Evolutionary conservation across 306 rosid species (phyloP).

Genomic region (Rubus idaeus): DNA sequence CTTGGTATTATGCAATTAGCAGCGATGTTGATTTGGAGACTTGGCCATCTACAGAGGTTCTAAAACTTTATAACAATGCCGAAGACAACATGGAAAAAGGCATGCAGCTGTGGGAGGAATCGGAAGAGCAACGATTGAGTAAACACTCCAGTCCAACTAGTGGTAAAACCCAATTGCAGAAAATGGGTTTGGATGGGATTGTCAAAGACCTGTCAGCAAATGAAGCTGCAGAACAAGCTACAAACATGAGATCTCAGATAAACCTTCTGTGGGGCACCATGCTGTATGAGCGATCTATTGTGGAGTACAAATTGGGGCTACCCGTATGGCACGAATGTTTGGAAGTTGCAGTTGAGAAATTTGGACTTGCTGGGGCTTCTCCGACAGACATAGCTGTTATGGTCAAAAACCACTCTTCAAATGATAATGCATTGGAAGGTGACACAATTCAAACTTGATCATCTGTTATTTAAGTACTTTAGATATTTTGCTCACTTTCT

Average conservation of each 20-base stretch:
- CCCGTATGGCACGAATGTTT: constrained; percentile 77
- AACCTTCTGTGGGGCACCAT: constrained; percentile 85
- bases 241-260: constrained; percentile 72
- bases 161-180: constrained; percentile 38
- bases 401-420: constrained; percentile 85
- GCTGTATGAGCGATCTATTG: constrained; percentile 80
- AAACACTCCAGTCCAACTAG: constrained; percentile 44
- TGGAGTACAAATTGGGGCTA: constrained; percentile 69
- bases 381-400: constrained; percentile 71
- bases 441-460: constrained; percentile 16
- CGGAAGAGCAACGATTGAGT: constrained; percentile 33
- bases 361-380: constrained; percentile 86
- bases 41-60: constrained; percentile 58
- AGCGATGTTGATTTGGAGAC: constrained; percentile 47
- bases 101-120: constrained; percentile 73
- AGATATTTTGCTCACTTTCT: constrained; percentile 16
- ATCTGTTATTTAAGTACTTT: not conserved
- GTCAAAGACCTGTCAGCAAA: constrained; percentile 42
- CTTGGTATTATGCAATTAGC: constrained; percentile 74
- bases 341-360: constrained; percentile 73
- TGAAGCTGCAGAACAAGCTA: constrained; percentile 58
- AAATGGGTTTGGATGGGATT: constrained; percentile 48
- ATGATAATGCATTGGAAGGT: constrained; percentile 61
- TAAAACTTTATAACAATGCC: constrained; percentile 68
- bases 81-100: constrained; percentile 89